Percentiles rank a stretch among this genome's conserved stretches.
Evolutionary conservation across 768 basidiomycete genomes (phyloP).

Genomic region (Wakefieldia striispora): DNA sequence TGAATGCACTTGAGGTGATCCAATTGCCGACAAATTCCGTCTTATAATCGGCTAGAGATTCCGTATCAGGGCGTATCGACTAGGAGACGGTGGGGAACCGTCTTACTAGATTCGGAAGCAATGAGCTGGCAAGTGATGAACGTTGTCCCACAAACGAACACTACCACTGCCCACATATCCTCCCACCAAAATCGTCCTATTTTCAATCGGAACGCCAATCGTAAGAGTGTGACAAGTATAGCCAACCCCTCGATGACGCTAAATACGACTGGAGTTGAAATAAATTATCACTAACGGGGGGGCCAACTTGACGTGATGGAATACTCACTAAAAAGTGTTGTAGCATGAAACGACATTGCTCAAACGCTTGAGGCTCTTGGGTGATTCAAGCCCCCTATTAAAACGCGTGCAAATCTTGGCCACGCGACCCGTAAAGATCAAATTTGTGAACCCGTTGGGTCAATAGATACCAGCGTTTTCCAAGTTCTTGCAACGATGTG

Average conservation of each 20-base stretch:
- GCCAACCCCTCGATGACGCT: constrained; percentile 4
- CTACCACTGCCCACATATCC: constrained; percentile 20
- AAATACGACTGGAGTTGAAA: neutral
- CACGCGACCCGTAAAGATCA: too few species aligned
- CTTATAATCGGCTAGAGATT: neutral
- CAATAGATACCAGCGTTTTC: too few species aligned
- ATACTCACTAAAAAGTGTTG: too few species aligned
- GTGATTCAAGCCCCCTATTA: too few species aligned
- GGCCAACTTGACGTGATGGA: too few species aligned
- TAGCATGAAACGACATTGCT: too few species aligned
- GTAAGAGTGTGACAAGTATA: constrained; percentile 12
- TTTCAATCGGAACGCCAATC: constrained; percentile 13
- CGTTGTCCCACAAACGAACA: neutral
- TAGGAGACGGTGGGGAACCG: neutral
- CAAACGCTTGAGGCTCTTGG: too few species aligned
- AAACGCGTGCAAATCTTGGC: too few species aligned
- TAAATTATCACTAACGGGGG: too few species aligned
- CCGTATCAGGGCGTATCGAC: neutral
- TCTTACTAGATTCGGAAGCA: neutral
- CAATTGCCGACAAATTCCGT: neutral
- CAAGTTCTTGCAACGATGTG: too few species aligned
- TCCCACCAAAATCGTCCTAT: constrained; percentile 25
- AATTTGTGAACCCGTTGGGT: too few species aligned
- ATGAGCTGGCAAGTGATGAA: neutral
- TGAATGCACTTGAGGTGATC: neutral